Base-by-base conservation (phyloP, 495 filamentous ascomycete species). In the Pseudomonodictys pantanalensis region DNA sequence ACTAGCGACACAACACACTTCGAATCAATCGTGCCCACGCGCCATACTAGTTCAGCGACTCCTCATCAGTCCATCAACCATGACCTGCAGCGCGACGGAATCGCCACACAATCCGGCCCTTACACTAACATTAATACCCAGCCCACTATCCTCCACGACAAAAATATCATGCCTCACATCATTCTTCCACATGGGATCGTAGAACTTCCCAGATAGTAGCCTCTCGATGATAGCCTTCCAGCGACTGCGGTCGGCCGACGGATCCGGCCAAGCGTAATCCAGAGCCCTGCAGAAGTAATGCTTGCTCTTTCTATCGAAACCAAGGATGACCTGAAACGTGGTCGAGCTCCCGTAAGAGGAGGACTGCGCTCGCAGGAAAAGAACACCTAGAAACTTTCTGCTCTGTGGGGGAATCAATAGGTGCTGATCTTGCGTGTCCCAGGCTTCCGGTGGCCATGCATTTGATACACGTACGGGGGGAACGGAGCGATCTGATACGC, bases 241-340 rank as follows among this genome's bases (percentile, higher is more conserved):
- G 5, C 38, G 38, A 12, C 38, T 18, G 15, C 38, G 38, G 20
- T 41, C 38, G 38, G 38, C 12, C 38, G 4, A 12, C 38, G 20
- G 15, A 4, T 41, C 38, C 12, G 38, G 38, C 38, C 38, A 41
- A 5, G 38, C 38, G 20, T 3, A 3, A 3, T 41, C 38, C 3
- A 41, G 15, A 41, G 38, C 38, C 12, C 20, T 41, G 12, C 38
- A 41, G 15, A 12, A 41, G 12, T 41, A 41, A 18, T 41, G 60
- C 91, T 87, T 60, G 97, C 93, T 42, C n/a, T 12, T 26, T 20
- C 38, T 38, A 32, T 42, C 22, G 12, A 55, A 32, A 1, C 52
- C 52, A n/a, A 44, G 12, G 9, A 55, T 29, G 25, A 55, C 20
- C 23, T 55, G 41, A 18, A 55, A 55, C 2, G 12, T 12, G 15